phyloP scores from a whole-genome alignment of 768 basidiomycete species.

The Baorangia bicolor region DNA sequence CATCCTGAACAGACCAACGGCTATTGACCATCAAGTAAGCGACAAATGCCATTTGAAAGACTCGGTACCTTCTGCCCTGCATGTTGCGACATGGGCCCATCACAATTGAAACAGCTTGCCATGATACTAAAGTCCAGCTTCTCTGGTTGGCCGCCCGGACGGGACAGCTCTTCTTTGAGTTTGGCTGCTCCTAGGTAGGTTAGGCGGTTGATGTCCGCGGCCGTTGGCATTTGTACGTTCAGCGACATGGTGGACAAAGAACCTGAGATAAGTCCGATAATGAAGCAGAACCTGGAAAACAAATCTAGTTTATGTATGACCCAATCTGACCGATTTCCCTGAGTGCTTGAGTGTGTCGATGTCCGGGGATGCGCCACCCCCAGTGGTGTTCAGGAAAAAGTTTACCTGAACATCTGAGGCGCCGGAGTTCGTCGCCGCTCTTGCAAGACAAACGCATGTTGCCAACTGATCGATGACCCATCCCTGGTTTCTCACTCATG shows the following conservation, averaged over 20 bases:
- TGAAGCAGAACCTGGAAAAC: background rate
- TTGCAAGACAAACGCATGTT: background rate
- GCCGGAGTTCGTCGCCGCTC: background rate
- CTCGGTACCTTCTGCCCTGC: slow-evolving; percentile 21
- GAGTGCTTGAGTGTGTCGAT: background rate
- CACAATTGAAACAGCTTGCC: slow-evolving; percentile 26
- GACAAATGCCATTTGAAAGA: background rate
- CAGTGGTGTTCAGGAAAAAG: background rate
- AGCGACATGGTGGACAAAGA: slow-evolving; percentile 15
- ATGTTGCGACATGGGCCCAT: slow-evolving; percentile 4
- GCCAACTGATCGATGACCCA: slow-evolving; percentile 13
- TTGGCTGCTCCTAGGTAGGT: slow-evolving; percentile 30
- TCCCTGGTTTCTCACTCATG: slow-evolving; percentile 13
- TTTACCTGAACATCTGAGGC: background rate
- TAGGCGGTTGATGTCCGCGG: slow-evolving; percentile 26
- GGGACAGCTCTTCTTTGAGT: slow-evolving; percentile 27
- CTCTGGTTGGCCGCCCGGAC: slow-evolving; percentile 29
- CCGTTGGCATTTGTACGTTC: slow-evolving; percentile 22
- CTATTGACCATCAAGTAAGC: slow-evolving; percentile 13
- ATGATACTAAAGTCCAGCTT: slow-evolving; percentile 28
- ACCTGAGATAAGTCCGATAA: background rate
- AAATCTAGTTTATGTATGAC: background rate
- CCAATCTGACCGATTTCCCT: too few relatives aligned
- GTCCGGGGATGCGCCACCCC: background rate
- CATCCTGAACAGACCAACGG: slow-evolving; percentile 30